Percentiles rank a stretch among this genome's conserved stretches.
phyloP scores from a whole-genome alignment of 331 rosid genomes.

The Phaseolus coccineus region DNA sequence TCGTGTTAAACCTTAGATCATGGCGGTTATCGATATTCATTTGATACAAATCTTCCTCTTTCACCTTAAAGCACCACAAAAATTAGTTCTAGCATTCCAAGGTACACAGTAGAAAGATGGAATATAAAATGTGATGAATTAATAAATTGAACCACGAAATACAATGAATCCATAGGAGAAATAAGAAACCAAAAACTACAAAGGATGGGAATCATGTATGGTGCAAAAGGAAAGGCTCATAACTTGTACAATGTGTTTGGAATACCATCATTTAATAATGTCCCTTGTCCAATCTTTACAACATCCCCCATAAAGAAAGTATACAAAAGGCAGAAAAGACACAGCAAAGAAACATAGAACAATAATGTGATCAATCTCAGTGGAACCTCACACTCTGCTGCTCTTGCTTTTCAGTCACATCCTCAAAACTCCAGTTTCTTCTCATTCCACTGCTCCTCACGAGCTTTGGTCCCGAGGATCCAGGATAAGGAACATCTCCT shows the following conservation, averaged over 20 bases:
- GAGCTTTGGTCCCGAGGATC: constrained; percentile 55
- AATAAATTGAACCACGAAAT: constrained; percentile 34
- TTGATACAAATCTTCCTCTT: not conserved
- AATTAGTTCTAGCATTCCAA: constrained; percentile 3
- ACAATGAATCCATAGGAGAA: constrained; percentile 19
- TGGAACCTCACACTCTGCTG: constrained; percentile 45
- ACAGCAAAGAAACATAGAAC: not conserved
- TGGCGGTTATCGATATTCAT: not conserved
- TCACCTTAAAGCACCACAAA: not conserved
- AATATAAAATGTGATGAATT: not conserved
- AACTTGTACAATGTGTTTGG: constrained; percentile 14
- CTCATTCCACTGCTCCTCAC: constrained; percentile 82
- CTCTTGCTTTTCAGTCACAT: constrained; percentile 46
- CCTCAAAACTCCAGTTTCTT: constrained; percentile 92
- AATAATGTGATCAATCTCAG: constrained; percentile 14
- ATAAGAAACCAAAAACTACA: not conserved
- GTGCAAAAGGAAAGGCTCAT: constrained; percentile 33
- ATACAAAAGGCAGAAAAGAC: constrained; percentile 22
- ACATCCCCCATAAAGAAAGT: constrained; percentile 32
- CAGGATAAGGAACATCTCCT: constrained; percentile 22
- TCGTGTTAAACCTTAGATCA: not conserved
- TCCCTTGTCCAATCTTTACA: constrained; percentile 33
- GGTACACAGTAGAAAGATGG: not conserved
- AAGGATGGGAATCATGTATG: constrained; percentile 22
- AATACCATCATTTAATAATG: constrained; percentile 33